phyloP scores from a whole-genome alignment of 1,139 yeast genomes.

The Geotrichum australiense region DNA sequence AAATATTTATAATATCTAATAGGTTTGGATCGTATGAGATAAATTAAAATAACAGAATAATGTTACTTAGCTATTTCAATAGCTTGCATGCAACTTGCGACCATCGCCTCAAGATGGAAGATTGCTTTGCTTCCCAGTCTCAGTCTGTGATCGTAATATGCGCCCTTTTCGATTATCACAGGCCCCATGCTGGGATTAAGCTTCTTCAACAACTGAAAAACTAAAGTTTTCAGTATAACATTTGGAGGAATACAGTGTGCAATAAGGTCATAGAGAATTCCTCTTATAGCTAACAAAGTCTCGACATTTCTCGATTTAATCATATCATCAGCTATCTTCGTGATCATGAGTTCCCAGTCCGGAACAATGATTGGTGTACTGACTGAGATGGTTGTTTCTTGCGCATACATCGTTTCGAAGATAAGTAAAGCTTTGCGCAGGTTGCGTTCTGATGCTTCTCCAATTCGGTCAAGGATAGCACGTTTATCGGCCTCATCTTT shows the following conservation, averaged over 20 bases:
- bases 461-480: conserved; percentile 46
- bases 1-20: background rate
- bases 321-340: conserved; percentile 55
- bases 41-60: too few relatives aligned
- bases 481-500: conserved; percentile 35
- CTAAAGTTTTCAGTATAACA: conserved; percentile 60
- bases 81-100: conserved; percentile 76
- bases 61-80: too few relatives aligned
- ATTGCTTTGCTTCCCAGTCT: conserved; percentile 83
- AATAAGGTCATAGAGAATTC: conserved; percentile 71
- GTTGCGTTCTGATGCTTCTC: conserved; percentile 56
- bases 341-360: conserved; percentile 84
- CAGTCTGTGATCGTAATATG: conserved; percentile 79
- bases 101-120: conserved; percentile 90
- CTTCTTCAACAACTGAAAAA: conserved; percentile 47
- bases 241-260: conserved; percentile 93
- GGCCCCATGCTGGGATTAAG: conserved; percentile 41
- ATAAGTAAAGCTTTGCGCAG: conserved; percentile 70
- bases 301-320: conserved; percentile 57
- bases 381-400: conserved; percentile 32
- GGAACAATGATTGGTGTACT: conserved; percentile 46
- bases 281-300: conserved; percentile 58
- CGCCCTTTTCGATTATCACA: conserved; percentile 58
- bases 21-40: background rate
- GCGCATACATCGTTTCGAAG: conserved; percentile 80